phyloP scores from a whole-genome alignment of 116 monocot genomes.

The Iris pallida region DNA sequence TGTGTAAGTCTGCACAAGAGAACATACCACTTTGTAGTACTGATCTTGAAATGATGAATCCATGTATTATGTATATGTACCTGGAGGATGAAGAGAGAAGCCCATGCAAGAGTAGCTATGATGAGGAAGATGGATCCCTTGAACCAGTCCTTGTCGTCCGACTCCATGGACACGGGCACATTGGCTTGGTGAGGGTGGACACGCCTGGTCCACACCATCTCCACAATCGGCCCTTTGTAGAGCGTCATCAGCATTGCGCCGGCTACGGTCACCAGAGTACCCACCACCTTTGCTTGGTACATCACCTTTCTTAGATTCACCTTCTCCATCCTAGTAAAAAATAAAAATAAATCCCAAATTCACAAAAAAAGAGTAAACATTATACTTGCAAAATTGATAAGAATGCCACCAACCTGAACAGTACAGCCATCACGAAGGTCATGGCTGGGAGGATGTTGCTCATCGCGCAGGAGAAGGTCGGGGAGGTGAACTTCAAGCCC shows the following conservation, averaged over 20 bases:
- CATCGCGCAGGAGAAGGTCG: slow-evolving; percentile 93
- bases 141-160: slow-evolving; percentile 49
- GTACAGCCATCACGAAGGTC: slow-evolving; percentile 84
- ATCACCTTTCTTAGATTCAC: slow-evolving; percentile 59
- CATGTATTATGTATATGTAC: slow-evolving; percentile 6
- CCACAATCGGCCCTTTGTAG: slow-evolving; percentile 76
- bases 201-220: slow-evolving; percentile 52
- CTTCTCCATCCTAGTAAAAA: slow-evolving; percentile 66
- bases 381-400: not conserved
- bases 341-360: no score
- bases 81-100: slow-evolving; percentile 79
- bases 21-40: not conserved
- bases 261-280: slow-evolving; percentile 75
- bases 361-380: not conserved
- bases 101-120: slow-evolving; percentile 78
- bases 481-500: slow-evolving; percentile 77
- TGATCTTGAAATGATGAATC: no score
- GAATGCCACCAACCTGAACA: slow-evolving; percentile 39
- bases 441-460: slow-evolving; percentile 96
- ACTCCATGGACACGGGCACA: not conserved
- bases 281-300: slow-evolving; percentile 73
- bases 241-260: slow-evolving; percentile 95
- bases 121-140: slow-evolving; percentile 73
- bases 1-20: slow-evolving; percentile 34
- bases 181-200: slow-evolving; percentile 3